Percentiles rank a stretch among this genome's conserved stretches.
Evolutionary conservation across 192 early-diverging fungal genomes (phyloP).

Genomic region (Coemansia sp.): DNA sequence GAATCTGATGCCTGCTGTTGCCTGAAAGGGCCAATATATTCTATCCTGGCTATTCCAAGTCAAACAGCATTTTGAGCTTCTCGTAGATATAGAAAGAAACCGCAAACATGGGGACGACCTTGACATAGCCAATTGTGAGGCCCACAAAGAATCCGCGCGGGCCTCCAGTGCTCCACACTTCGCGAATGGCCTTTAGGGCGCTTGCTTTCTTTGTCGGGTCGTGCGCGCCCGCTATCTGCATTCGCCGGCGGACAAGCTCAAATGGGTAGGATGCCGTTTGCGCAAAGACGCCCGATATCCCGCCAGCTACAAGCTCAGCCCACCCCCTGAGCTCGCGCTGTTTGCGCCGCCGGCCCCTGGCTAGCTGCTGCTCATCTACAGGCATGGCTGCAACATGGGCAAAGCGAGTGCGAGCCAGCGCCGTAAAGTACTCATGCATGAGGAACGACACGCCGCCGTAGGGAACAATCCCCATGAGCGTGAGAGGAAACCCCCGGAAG

Average conservation of each 20-base stretch:
- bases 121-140: conserved; percentile 95
- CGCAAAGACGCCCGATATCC: conserved; percentile 76
- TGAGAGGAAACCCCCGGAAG: conserved; percentile 89
- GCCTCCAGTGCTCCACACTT: conserved; percentile 68
- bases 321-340: conserved; percentile 63
- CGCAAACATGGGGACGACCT: conserved; percentile 91
- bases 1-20: no score
- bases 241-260: conserved; percentile 83
- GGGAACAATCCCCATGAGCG: conserved; percentile 90
- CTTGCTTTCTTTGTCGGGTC: conserved; percentile 55
- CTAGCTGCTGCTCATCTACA: conserved; percentile 1
- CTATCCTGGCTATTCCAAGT: conserved; percentile 27
- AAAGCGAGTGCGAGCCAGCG: conserved; percentile 57
- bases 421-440: conserved; percentile 74
- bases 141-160: conserved; percentile 92
- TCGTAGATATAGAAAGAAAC: conserved; percentile 88
- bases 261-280: conserved; percentile 90
- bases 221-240: conserved; percentile 75
- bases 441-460: conserved; percentile 96
- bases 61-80: conserved; percentile 42
- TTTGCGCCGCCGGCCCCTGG: conserved; percentile 39
- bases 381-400: conserved; percentile 36
- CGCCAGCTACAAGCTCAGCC: conserved; percentile 79
- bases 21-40: neutral
- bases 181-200: conserved; percentile 58